A percentile compares a stretch with the other conserved stretches of the same genome.
Evolutionary conservation across 345 rosid genomes (phyloP).

Genomic region (Salix viminalis): DNA sequence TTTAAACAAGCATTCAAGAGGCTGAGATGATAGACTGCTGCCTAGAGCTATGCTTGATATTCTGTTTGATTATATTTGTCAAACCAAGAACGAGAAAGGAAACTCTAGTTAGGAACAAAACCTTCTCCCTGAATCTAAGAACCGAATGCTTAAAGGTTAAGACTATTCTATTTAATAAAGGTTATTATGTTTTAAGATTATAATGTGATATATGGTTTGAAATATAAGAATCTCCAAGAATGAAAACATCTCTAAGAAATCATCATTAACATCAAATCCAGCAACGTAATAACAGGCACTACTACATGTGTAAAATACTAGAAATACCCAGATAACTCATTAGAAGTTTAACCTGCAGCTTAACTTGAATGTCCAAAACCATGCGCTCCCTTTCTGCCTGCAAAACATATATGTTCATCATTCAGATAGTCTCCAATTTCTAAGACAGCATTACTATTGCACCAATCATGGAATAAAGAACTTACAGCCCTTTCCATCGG

Average conservation of each 20-base stretch:
- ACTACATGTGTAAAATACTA: too few species aligned
- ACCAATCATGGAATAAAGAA: constrained; percentile 25
- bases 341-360: constrained; percentile 67
- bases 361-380: constrained; percentile 98
- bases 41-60: neutral
- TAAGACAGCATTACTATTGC: too few species aligned
- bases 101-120: too few species aligned
- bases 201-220: neutral
- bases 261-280: neutral
- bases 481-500: constrained; percentile 98
- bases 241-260: too few species aligned
- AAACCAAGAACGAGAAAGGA: too few species aligned
- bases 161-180: neutral
- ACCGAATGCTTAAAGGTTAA: neutral
- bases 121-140: too few species aligned
- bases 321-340: too few species aligned
- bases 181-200: neutral
- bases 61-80: neutral
- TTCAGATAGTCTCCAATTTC: constrained; percentile 27
- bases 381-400: constrained; percentile 97
- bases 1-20: too few species aligned
- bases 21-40: neutral
- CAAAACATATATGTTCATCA: constrained; percentile 7
- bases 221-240: neutral
- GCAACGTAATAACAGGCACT: neutral